phyloP scores from a whole-genome alignment of 768 basidiomycete genomes.

The Pleurotus ostreatus region DNA sequence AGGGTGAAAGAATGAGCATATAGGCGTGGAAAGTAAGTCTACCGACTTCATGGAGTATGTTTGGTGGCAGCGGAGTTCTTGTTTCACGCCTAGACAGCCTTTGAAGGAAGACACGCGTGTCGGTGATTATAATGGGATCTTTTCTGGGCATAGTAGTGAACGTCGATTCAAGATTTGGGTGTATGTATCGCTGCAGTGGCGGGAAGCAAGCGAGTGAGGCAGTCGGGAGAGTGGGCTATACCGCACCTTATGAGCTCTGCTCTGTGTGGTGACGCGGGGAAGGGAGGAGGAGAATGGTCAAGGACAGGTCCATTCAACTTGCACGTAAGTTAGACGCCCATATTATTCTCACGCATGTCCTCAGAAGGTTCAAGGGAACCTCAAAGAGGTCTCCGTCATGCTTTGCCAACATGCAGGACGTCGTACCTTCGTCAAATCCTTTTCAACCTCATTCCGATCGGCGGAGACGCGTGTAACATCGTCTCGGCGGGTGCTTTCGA shows the following conservation, averaged over 20 bases:
- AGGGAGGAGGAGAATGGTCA: too few relatives aligned
- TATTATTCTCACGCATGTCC: neutral
- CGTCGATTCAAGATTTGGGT: too few relatives aligned
- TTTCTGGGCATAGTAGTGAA: neutral
- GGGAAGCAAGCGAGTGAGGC: too few relatives aligned
- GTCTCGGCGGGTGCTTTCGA: neutral
- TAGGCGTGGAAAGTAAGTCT: neutral
- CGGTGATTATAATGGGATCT: neutral
- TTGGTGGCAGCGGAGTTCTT: neutral
- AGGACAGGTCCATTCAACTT: too few relatives aligned
- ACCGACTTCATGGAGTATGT: constrained; percentile 1
- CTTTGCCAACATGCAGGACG: neutral
- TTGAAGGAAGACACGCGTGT: neutral
- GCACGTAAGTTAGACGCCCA: too few relatives aligned
- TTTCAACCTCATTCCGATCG: neutral
- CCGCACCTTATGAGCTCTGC: too few relatives aligned
- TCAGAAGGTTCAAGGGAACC: neutral
- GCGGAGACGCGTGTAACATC: neutral
- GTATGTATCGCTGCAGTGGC: too few relatives aligned
- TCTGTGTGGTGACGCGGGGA: too few relatives aligned
- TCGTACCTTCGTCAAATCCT: neutral
- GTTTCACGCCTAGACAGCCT: neutral
- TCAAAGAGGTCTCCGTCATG: neutral
- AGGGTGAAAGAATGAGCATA: neutral
- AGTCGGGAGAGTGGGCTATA: too few relatives aligned